Base-by-base conservation (phyloP, 257 asterid genomes). In the Solanum tarijense region DNA sequence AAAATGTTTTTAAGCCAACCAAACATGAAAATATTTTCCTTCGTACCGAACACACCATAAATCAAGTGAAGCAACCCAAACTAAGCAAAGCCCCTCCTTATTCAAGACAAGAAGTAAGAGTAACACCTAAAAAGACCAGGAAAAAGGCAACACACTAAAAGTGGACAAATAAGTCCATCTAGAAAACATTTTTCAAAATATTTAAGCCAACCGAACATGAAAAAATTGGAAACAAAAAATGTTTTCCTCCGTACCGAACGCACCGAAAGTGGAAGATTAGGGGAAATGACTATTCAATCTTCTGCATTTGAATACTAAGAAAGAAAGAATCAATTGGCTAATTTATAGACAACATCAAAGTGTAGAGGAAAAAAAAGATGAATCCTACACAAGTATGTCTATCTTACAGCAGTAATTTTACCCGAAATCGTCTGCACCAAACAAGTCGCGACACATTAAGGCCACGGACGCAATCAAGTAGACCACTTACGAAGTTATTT, bases 401-500 rank as follows among this genome's bases (percentile, higher is more conserved):
- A 81, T 81, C 85, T 81, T 81, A 81, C 85, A 81, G 20, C 41
- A 81, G 68, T 48, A 81, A 5, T 31, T 48, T 41, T 81, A 81
- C 16, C 29, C 85, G 69, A 81, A 27, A 46, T 81, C 11, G 69
- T 18, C 27, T 16, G 68, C 69, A 81, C 31, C 85, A 81, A 81
- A 48, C 69, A 48, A 29, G 85, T 5, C 7, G 69, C 29, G 35
- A 46, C 41, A 27, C 41, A 46, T 6, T 78, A 41, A 78, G 85
- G 85, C 41, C 68, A 81, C 11, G 6, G 39, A 9, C 41, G 16
- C 41, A 14, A 48, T 68, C 83, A 46, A 35, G 62, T 13, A 10
- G 31, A 74, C 69, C 29, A 34, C 85, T 85, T 86, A 83, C 35
- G 68, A 38, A 76, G 23, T 86, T 88, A 87, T 83, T 85, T 89